Base-by-base conservation (phyloP, 805 yeast genomes). In the Nakazawaea siamensis region DNA sequence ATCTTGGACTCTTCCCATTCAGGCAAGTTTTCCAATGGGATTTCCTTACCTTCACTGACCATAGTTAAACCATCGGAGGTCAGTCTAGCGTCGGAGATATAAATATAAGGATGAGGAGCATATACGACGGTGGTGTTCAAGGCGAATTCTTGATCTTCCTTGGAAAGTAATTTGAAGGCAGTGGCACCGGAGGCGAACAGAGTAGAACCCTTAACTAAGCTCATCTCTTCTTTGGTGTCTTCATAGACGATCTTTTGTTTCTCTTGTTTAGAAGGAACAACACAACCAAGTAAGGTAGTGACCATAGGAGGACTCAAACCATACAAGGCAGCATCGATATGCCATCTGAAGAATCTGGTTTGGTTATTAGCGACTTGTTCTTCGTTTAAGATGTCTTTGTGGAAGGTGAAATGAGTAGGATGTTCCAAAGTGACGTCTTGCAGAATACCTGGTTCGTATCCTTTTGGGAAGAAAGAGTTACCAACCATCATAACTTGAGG, bases 401-500 rank as follows among this genome's bases (percentile, higher is more conserved):
- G 95, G 70, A 86, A 86, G 2, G 79, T 68, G 46, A 74, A 72
- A 54, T 86, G 95, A 2, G 85, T 77, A 30, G 95, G 95, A 52
- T 86, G 95, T 27, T 83, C 82, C 42, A 85, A 70, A 14, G 54
- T 54, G 40, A 80, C 68, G 17, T 67, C 63, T 30, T 70, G 76
- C 13, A 33, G 38, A 30, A 39, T 37, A 14, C 42, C 42, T 4
- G 40, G 35, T 41, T 74, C 69, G 42, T 64, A 56, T 38, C 80
- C 84, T 21, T 75, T 73, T 34, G 62, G 71, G 62, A 79, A 80
- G 2, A 57, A 51, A 11, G 94, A 94, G 50, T 86, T 88, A 27
- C 95, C 95, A 36, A 86, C 72, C 51, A 85, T 82, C 61, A 85
- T 94, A 15, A 86, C 95, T 55, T 86, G 95, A 2, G 95, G 95